A percentile compares a stretch with the other conserved stretches of the same genome.
Evolutionary conservation across 2,329 filamentous ascomycete genomes (phyloP).

Genomic region (Seiridium cupressi): DNA sequence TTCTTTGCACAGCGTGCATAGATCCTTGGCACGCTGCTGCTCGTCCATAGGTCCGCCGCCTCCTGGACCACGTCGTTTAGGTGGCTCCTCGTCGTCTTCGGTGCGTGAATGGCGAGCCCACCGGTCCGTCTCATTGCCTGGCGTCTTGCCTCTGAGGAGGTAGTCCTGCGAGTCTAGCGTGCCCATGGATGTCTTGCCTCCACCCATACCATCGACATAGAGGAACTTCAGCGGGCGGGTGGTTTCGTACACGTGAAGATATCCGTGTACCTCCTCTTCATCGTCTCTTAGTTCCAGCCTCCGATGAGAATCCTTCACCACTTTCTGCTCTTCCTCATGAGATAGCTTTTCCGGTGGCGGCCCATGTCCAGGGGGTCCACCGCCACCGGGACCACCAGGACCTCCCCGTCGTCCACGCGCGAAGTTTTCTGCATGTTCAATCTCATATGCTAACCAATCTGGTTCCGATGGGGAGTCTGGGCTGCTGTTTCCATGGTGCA

Average conservation of each 20-base stretch:
- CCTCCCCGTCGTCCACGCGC: conserved; percentile 25
- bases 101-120: not conserved
- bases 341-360: not conserved
- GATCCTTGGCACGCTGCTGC: conserved; percentile 35
- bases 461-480: conserved; percentile 43
- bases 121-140: not conserved
- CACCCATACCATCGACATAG: conserved; percentile 59
- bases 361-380: not conserved
- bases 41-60: conserved; percentile 30
- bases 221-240: conserved; percentile 45
- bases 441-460: conserved; percentile 63
- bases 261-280: conserved; percentile 33
- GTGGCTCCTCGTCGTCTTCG: not conserved
- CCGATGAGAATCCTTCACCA: not conserved
- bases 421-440: conserved; percentile 60
- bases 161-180: conserved; percentile 54
- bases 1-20: conserved; percentile 43
- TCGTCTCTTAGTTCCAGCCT: not conserved
- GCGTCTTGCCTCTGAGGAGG: conserved; percentile 35
- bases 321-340: not conserved
- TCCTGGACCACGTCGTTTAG: not conserved
- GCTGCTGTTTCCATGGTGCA: conserved; percentile 54
- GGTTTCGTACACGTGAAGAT: conserved; percentile 52
- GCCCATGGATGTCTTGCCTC: conserved; percentile 51
- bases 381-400: not conserved